A percentile compares a stretch with the other conserved stretches of the same genome.
Conservation (phyloP, 306 rosid genomes). For the Cicer pinnatifidum region DNA sequence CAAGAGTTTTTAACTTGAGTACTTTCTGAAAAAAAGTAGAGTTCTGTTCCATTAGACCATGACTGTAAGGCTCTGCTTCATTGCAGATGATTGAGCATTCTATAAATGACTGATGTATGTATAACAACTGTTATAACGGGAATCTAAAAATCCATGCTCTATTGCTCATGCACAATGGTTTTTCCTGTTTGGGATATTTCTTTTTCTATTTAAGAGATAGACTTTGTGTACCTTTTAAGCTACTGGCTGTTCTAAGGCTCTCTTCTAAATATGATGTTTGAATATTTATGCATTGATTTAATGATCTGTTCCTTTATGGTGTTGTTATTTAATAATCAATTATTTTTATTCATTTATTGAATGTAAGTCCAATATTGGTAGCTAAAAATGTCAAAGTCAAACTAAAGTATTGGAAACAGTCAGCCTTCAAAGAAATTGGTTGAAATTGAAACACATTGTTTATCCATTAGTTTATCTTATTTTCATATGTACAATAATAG, state of each 20-base stretch:
- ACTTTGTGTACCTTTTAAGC: neutral
- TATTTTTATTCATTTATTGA: neutral
- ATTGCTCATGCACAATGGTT: neutral
- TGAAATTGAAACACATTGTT: neutral
- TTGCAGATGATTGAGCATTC: slow-evolving; percentile 3
- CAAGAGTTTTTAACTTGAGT: neutral
- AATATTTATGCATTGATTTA: neutral
- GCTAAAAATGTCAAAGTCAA: neutral
- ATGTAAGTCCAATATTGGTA: neutral
- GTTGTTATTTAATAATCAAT: neutral
- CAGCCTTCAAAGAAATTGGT: neutral
- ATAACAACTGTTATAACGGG: neutral
- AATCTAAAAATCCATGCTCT: neutral
- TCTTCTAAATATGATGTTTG: neutral
- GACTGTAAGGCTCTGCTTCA: slow-evolving; percentile 2
- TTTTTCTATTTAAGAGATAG: slow-evolving; percentile 1
- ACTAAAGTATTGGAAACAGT: neutral
- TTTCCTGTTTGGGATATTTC: neutral
- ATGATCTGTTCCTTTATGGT: neutral
- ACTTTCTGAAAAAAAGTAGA: neutral
- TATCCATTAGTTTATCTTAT: neutral
- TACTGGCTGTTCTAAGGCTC: neutral
- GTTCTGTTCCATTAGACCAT: neutral
- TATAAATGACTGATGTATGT: slow-evolving; percentile 12
- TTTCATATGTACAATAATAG: neutral